Percentiles rank a stretch among this genome's conserved stretches.
Conservation (phyloP, 2,329 filamentous ascomycete genomes). For the Fusarium nelsonii region DNA sequence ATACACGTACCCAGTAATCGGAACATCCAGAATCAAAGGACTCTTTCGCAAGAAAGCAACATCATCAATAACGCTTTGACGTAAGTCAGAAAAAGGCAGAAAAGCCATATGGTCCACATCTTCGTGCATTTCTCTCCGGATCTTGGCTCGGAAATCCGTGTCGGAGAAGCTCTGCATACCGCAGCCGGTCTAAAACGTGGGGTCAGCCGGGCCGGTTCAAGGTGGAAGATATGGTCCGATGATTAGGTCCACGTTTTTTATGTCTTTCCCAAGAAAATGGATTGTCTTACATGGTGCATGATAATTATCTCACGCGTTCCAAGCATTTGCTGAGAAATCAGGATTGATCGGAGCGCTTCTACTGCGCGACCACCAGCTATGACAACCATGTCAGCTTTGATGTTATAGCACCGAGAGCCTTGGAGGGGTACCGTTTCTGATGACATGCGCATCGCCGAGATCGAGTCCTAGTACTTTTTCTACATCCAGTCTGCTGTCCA, state of each 20-base stretch:
- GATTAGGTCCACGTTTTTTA: not conserved
- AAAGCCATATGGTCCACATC: conserved; percentile 70
- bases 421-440: conserved; percentile 69
- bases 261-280: not conserved
- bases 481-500: conserved; percentile 82
- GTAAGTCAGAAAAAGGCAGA: conserved; percentile 72
- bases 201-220: conserved; percentile 38
- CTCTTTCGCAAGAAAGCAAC: conserved; percentile 71
- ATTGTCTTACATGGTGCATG: conserved; percentile 69
- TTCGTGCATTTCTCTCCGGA: conserved; percentile 70
- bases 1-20: conserved; percentile 80
- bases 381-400: not conserved
- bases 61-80: conserved; percentile 74
- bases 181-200: conserved; percentile 53
- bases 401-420: not conserved
- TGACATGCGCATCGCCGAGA: conserved; percentile 82
- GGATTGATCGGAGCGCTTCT: conserved; percentile 78
- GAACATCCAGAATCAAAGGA: conserved; percentile 70
- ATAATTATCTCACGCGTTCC: conserved; percentile 81
- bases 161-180: conserved; percentile 78
- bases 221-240: conserved; percentile 1
- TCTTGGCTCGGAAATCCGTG: conserved; percentile 64
- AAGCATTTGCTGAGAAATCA: conserved; percentile 84
- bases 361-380: conserved; percentile 70
- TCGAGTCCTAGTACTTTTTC: conserved; percentile 70